Evolutionary conservation across 129 eudicot species (phyloP), one percentile per base, ranked within the genome.

Genomic region (Ambrosia artemisiifolia): DNA sequence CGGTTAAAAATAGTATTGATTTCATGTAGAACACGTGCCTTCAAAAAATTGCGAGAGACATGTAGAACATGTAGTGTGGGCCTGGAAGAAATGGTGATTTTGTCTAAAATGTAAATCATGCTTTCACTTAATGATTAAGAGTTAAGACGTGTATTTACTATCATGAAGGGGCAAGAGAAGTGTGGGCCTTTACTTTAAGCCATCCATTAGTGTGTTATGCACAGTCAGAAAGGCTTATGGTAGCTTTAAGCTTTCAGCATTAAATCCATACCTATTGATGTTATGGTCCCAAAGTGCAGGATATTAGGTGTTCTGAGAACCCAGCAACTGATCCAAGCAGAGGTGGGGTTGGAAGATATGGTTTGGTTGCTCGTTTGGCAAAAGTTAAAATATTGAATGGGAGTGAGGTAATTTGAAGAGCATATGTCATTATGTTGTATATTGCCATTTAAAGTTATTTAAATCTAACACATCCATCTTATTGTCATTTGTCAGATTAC

Each of bases 261-360:
- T 72, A n/a, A n/a, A n/a, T n/a, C n/a, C n/a, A n/a, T n/a, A 5
- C 18, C 11, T 53, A 34, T 33, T 76, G 67, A 57, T 36, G 46
- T 68, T 32, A 43, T 63, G 51, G 43, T 57, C 67, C 43, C 38
- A 17, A 34, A 63, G 17, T 63, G 62, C 84, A 94, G 98, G 98
- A 94, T 71, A 63, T 86, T 20, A 80, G 98, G 85, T 86, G 92
- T 30, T 85, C 97, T 28, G 98, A 86, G 50, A 94, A 94, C 81
- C 97, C 93, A 74, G 75, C 85, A 40, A 81, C 89, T 65, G 97
- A 94, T 84, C 83, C 91, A 47, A 87, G 76, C 46, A 84, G 80
- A 76, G 95, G 95, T 55, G 97, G 96, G 47, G 65, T 88, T 36
- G 83, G 89, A 64, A 85, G 97, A 82, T 94, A 70, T 79, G 88